Evolutionary conservation across 108 stramenopile genomes (phyloP).

Genomic region (Cylindrotheca fusiformis): DNA sequence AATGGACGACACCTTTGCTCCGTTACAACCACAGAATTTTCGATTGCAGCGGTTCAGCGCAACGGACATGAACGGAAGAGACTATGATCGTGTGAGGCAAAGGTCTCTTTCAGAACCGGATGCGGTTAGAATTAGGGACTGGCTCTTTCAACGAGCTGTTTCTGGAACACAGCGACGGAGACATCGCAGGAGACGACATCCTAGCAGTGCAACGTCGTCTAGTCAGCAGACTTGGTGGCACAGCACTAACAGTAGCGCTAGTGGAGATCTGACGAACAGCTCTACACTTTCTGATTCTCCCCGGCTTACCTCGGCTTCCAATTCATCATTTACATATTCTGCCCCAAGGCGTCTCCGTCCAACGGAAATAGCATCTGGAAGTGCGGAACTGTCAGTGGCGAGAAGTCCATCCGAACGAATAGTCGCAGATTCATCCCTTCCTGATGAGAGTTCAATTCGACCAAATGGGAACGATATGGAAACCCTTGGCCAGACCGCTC

Average conservation of each 20-base stretch:
- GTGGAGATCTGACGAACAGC: background rate
- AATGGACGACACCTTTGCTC: background rate
- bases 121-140: constrained; percentile 12
- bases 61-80: background rate
- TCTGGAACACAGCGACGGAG: background rate
- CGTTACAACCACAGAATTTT: background rate
- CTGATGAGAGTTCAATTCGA: background rate
- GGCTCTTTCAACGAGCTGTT: constrained; percentile 16
- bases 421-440: background rate
- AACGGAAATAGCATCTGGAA: too few relatives aligned
- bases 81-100: constrained; percentile 1
- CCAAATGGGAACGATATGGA: background rate
- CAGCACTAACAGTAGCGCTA: background rate
- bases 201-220: background rate
- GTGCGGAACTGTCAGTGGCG: background rate
- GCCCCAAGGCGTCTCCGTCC: background rate
- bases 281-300: background rate
- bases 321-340: background rate
- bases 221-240: background rate
- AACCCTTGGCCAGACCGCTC: background rate
- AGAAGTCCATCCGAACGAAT: too few relatives aligned
- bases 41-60: background rate
- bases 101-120: constrained; percentile 30
- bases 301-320: background rate
- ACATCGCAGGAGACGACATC: background rate